Conservation (phyloP, 2,329 filamentous ascomycete genomes). For the Penicillium janthinellum region DNA sequence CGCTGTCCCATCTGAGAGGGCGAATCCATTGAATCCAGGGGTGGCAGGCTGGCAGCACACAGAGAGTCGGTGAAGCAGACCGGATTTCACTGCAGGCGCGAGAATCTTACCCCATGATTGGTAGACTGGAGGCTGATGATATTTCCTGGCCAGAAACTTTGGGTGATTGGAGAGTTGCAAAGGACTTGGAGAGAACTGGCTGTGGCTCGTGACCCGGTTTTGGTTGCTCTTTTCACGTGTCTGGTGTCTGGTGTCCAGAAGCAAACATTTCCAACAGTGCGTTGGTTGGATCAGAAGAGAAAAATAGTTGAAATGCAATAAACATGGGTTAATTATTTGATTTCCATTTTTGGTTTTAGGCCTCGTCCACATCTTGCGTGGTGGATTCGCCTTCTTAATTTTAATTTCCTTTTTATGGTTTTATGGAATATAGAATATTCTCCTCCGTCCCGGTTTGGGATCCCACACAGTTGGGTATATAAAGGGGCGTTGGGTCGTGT, state of each 20-base stretch:
- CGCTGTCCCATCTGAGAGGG: neutral
- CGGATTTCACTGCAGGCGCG: neutral
- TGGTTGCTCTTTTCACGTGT: neutral
- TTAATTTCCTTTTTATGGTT: neutral
- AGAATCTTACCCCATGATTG: neutral
- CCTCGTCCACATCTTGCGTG: neutral
- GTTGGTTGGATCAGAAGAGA: neutral
- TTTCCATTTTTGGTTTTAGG: neutral
- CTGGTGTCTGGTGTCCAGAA: conserved; percentile 6
- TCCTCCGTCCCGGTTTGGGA: neutral
- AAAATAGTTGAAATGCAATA: neutral
- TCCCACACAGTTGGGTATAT: neutral
- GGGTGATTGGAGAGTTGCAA: neutral
- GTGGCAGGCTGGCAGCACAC: neutral
- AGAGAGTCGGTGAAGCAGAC: conserved; percentile 21
- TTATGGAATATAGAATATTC: neutral
- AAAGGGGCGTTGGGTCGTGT: conserved; percentile 3
- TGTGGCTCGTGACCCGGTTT: conserved; percentile 21
- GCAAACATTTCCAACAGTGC: conserved; percentile 20
- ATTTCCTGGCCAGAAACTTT: neutral
- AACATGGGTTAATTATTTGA: neutral
- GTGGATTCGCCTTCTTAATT: neutral
- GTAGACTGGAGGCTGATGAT: neutral
- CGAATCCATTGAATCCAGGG: conserved; percentile 17
- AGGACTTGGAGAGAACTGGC: neutral